Base-by-base conservation (phyloP, 805 yeast species). In the Schwanniomyces yamadae region DNA sequence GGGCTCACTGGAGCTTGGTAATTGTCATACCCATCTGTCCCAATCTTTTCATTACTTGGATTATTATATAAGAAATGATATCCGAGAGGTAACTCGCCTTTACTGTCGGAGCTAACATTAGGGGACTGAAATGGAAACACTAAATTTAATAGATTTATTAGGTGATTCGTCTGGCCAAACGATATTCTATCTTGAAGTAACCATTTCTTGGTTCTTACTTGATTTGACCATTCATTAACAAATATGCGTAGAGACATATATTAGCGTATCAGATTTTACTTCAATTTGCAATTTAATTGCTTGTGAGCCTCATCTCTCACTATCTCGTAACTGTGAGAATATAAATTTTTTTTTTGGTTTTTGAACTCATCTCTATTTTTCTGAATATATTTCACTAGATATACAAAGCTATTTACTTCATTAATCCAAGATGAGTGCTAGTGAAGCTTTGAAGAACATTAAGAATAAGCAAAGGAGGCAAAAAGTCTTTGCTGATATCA, bases 401-500 rank as follows among this genome's bases (percentile, higher is more conserved):
- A 8, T 11, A 25, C 10, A n/a, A 16, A n/a, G n/a, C 23, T 12
- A 29, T 6, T 17, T 11, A 15, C 4, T n/a, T 20, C 23, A 12
- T 17, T 17, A 13, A 17, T 28, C 23, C 29, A 39, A 27, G 23
- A 55, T 55, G 57, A 41, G 50, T 28, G 47, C 62, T 12, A 57
- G 57, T 33, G 59, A 57, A 31, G 54, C 60, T 12, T 46, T 62
- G 16, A 68, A 68, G 52, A 51, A 50, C 27, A 79, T 88, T 39
- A 80, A 76, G 57, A 90, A 89, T 60, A 90, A 87, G 63, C 78
- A 79, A 57, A 78, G 78, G 51, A 77, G 97, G 46, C 93, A 86
- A 57, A 77, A 84, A 61, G 69, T 87, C 24, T 84, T 76, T 60
- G 83, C 89, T 7, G 77, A 80, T 38, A 54, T 85, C 34, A 84